Percentiles rank a stretch among this genome's conserved stretches.
Conservation (phyloP, 148 eudicot genomes). For the Salicornia ramosissima region DNA sequence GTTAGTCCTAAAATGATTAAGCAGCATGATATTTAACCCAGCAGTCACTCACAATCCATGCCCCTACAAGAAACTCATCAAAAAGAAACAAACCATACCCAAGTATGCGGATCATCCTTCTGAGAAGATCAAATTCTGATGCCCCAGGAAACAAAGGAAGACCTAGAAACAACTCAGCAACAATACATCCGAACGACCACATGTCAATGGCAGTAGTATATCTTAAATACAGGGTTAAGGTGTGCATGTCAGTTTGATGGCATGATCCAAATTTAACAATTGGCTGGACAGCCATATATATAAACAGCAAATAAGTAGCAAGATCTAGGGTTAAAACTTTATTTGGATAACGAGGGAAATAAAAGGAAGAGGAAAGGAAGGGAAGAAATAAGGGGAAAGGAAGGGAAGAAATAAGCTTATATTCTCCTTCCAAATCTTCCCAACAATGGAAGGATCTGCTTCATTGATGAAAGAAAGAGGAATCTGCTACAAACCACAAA, state of each 20-base stretch:
- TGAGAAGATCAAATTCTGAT: slow-evolving; percentile 91
- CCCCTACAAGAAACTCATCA: slow-evolving; percentile 1
- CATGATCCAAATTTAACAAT: neutral
- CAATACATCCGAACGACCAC: slow-evolving; percentile 99
- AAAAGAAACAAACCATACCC: slow-evolving; percentile 51
- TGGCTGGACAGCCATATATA: neutral
- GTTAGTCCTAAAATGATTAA: neutral
- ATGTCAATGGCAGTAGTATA: slow-evolving; percentile 95
- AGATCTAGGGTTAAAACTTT: neutral
- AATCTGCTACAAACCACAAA: no score
- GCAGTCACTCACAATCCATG: neutral
- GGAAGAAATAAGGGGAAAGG: no score
- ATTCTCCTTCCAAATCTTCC: no score
- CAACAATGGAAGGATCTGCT: no score
- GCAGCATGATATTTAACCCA: slow-evolving; percentile 3
- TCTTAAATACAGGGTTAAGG: slow-evolving; percentile 59
- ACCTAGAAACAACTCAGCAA: slow-evolving; percentile 92
- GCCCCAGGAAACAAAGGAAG: slow-evolving; percentile 94
- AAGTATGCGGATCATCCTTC: slow-evolving; percentile 84
- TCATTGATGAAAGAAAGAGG: no score
- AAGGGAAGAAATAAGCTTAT: no score
- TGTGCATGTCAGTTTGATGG: slow-evolving; percentile 4
- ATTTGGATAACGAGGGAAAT: no score
- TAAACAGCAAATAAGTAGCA: neutral
- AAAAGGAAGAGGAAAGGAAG: no score